Conservation (phyloP, 768 basidiomycete genomes). For the Agaricus blazei region DNA sequence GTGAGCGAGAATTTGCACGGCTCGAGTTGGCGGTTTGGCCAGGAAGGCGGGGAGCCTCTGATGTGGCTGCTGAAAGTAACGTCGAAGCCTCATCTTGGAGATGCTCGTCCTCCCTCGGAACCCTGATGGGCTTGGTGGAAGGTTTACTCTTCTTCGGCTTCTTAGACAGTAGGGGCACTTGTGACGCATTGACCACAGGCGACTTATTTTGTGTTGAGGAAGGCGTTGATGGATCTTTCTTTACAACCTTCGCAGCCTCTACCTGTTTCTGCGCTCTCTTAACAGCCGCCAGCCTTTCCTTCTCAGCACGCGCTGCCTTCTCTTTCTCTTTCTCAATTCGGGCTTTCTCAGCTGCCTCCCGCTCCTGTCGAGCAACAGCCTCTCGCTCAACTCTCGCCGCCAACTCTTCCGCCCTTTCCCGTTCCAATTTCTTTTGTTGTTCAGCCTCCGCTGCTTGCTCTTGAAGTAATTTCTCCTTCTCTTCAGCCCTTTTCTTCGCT, state of each 20-base stretch:
- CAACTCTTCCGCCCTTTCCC: constrained; percentile 34
- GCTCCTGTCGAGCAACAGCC: constrained; percentile 26
- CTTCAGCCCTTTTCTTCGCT: constrained; percentile 54
- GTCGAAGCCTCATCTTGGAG: constrained; percentile 35
- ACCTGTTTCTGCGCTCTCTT: constrained; percentile 17
- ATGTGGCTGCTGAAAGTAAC: constrained; percentile 37
- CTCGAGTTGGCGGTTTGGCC: constrained; percentile 36
- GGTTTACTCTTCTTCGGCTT: constrained; percentile 83
- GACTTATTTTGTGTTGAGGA: constrained; percentile 48
- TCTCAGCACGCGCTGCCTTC: constrained; percentile 1
- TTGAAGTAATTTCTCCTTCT: constrained; percentile 42
- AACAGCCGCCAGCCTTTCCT: constrained; percentile 9
- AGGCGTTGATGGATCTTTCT: constrained; percentile 8
- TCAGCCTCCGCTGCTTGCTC: constrained; percentile 56
- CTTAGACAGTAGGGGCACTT: constrained; percentile 74
- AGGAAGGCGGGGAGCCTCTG: constrained; percentile 41
- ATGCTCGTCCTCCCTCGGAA: constrained; percentile 52
- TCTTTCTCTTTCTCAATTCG: constrained; percentile 8
- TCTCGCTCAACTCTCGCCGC: constrained; percentile 16
- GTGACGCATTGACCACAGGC: constrained; percentile 70
- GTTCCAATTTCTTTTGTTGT: constrained; percentile 31
- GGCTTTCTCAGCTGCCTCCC: constrained; percentile 18
- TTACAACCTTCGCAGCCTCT: constrained; percentile 9
- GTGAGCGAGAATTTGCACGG: constrained; percentile 53
- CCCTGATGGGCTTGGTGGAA: constrained; percentile 48